Percentiles rank a stretch among this genome's conserved stretches.
Conservation (phyloP, 768 basidiomycete species). For the Hygrocybe punicea region DNA sequence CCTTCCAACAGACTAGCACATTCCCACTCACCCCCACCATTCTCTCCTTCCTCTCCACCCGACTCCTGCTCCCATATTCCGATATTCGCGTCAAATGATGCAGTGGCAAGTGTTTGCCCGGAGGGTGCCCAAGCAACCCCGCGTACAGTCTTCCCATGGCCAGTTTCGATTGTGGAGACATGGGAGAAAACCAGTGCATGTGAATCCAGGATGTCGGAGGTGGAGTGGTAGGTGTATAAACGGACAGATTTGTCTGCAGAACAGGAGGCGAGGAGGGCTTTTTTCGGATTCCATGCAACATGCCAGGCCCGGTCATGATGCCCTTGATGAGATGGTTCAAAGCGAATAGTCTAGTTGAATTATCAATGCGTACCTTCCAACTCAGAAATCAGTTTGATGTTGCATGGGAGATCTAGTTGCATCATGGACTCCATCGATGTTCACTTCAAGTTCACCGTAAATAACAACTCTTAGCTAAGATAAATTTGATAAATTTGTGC, state of each 20-base stretch:
- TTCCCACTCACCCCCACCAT: constrained; percentile 69
- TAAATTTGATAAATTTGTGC: too few species aligned
- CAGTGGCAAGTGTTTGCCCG: constrained; percentile 82
- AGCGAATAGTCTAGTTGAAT: not conserved
- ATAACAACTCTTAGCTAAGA: too few species aligned
- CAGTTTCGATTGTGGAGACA: constrained; percentile 69
- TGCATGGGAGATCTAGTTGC: constrained; percentile 26
- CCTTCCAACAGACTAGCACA: constrained; percentile 85
- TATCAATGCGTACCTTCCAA: constrained; percentile 25
- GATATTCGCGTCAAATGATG: constrained; percentile 90
- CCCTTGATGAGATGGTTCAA: constrained; percentile 34
- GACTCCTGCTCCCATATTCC: constrained; percentile 82
- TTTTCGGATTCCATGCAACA: constrained; percentile 82
- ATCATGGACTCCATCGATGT: constrained; percentile 1
- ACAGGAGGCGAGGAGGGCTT: constrained; percentile 84
- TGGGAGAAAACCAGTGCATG: constrained; percentile 44
- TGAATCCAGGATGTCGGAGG: constrained; percentile 23
- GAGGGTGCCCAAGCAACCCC: constrained; percentile 86
- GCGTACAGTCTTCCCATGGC: constrained; percentile 85
- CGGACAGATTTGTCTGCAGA: constrained; percentile 92
- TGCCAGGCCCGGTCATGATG: constrained; percentile 88
- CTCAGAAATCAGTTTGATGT: constrained; percentile 32
- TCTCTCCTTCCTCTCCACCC: constrained; percentile 36
- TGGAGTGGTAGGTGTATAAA: constrained; percentile 63
- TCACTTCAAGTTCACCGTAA: too few species aligned